Conservation (phyloP, 257 asterid species). For the Solanum medicagineum region DNA sequence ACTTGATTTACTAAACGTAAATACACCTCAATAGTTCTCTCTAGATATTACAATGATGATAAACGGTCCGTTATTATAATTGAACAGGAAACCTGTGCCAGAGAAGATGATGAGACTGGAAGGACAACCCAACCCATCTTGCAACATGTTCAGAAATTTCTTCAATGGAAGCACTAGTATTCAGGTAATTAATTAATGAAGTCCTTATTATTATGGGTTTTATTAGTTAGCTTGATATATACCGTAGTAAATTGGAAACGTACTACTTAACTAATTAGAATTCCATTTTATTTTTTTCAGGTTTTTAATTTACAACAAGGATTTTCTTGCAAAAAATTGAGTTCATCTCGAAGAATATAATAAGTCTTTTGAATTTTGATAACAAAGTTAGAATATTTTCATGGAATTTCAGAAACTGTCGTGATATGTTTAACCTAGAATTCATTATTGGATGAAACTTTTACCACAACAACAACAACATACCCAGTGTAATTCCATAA, state of each 20-base stretch:
- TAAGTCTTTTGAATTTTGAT: slow-evolving; percentile 6
- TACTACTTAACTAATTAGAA: background rate
- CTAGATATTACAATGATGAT: background rate
- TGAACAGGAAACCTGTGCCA: background rate
- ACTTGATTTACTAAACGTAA: too few species aligned
- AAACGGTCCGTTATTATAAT: background rate
- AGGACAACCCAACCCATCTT: background rate
- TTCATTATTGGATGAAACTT: slow-evolving; percentile 7
- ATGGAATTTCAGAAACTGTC: slow-evolving; percentile 14
- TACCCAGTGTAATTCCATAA: too few species aligned
- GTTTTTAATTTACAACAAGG: slow-evolving; percentile 2
- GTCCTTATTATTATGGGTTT: background rate
- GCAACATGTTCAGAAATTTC: slow-evolving; percentile 23
- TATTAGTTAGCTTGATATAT: background rate
- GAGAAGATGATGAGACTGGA: background rate
- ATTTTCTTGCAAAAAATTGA: background rate
- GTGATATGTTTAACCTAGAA: slow-evolving; percentile 26
- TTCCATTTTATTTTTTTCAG: background rate
- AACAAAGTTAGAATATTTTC: slow-evolving; percentile 3
- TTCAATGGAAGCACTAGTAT: background rate
- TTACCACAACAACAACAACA: too few species aligned
- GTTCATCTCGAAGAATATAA: slow-evolving; percentile 6
- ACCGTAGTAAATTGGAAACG: too few species aligned
- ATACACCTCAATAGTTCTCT: too few species aligned
- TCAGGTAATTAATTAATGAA: background rate